phyloP scores from a whole-genome alignment of 768 basidiomycete species.

The Trametes elegans region DNA sequence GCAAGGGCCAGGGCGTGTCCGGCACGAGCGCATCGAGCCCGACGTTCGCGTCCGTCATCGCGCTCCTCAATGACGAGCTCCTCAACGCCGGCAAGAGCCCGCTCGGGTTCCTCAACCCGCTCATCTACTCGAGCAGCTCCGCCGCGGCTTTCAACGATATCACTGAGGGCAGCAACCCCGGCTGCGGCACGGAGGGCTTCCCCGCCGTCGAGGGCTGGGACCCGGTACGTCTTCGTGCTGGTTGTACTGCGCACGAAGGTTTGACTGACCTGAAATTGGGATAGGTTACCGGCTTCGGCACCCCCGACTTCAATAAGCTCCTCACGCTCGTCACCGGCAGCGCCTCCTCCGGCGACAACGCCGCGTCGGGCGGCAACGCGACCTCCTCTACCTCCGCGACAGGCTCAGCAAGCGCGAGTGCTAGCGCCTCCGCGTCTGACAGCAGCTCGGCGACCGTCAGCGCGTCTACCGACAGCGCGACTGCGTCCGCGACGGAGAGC shows the following conservation, averaged over 20 bases:
- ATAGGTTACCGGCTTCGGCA: conserved; percentile 32
- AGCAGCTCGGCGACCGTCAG: neutral
- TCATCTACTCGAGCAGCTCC: conserved; percentile 24
- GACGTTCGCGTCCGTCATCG: conserved; percentile 27
- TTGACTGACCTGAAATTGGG: neutral
- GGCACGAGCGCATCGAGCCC: conserved; percentile 28
- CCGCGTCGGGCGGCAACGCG: neutral
- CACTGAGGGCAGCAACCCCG: conserved; percentile 28
- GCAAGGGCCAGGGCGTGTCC: conserved; percentile 23
- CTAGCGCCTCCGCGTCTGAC: neutral
- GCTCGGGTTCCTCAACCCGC: conserved; percentile 32
- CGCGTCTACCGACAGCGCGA: neutral
- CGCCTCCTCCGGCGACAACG: neutral
- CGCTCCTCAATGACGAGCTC: conserved; percentile 31
- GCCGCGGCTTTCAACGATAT: conserved; percentile 27
- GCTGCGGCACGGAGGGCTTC: conserved; percentile 29
- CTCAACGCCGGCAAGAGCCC: conserved; percentile 25
- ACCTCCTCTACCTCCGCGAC: neutral
- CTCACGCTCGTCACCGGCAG: conserved; percentile 18
- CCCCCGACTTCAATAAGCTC: conserved; percentile 31
- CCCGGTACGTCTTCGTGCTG: conserved; percentile 18
- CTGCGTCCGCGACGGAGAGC: neutral
- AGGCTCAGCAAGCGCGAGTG: no score
- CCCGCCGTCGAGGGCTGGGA: conserved; percentile 27
- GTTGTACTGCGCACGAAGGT: no score